Evolutionary conservation across 176 grass and related monocot genomes (phyloP).

Genomic region (Triticum turgidum): DNA sequence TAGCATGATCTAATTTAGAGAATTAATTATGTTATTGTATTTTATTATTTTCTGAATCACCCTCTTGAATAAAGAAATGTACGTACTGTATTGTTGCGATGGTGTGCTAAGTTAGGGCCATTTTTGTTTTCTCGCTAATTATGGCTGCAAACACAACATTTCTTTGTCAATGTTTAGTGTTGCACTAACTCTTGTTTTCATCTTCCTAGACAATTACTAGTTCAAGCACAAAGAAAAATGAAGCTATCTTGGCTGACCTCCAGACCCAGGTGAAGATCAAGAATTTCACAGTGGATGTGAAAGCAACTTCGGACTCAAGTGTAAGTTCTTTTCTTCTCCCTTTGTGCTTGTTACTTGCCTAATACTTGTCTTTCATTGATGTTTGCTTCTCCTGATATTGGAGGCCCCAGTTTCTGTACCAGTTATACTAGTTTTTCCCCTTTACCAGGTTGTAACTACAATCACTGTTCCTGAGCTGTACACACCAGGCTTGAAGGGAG

Average conservation of each 20-base stretch:
- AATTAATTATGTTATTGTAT: not conserved
- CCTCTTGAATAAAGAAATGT: not conserved
- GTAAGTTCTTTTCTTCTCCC: constrained; percentile 29
- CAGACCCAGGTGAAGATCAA: constrained; percentile 66
- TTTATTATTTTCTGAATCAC: not conserved
- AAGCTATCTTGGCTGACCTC: constrained; percentile 54
- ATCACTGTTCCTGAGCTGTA: constrained; percentile 55
- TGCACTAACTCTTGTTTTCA: not conserved
- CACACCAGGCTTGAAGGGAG: constrained; percentile 64
- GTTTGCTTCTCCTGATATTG: not conserved
- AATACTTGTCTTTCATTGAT: not conserved
- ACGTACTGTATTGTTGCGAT: not conserved
- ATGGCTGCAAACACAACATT: constrained; percentile 8
- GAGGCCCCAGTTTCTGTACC: not conserved
- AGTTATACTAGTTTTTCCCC: not conserved
- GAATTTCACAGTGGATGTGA: constrained; percentile 60
- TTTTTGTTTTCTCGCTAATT: constrained; percentile 43
- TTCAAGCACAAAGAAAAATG: constrained; percentile 63
- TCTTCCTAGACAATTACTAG: constrained; percentile 54
- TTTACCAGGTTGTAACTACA: constrained; percentile 61
- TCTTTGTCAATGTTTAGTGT: not conserved
- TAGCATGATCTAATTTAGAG: not conserved
- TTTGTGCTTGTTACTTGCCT: not conserved
- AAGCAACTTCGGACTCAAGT: constrained; percentile 74
- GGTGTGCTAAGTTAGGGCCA: not conserved